Conservation (phyloP, 495 filamentous ascomycete species). For the Achaetomiella virescens region DNA sequence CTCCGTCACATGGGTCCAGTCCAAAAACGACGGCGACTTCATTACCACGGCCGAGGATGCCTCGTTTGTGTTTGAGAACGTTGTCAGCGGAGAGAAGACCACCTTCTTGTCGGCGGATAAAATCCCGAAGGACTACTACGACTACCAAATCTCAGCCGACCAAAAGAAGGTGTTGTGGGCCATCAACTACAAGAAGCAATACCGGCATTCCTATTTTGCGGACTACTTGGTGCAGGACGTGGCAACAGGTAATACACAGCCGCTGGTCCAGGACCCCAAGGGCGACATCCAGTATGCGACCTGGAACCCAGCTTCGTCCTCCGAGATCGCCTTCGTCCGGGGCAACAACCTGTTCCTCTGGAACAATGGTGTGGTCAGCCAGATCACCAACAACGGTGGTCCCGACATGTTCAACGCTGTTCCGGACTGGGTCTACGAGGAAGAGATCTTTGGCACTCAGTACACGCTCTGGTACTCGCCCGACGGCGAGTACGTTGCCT, state of each 20-base stretch:
- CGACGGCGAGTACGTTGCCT: conserved; percentile 51
- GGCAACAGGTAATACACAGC: conserved; percentile 35
- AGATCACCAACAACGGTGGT: conserved; percentile 49
- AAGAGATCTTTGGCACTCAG: conserved; percentile 50
- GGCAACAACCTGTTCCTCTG: conserved; percentile 53
- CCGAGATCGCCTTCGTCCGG: conserved; percentile 48
- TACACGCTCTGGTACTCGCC: conserved; percentile 52
- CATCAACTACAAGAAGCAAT: conserved; percentile 51
- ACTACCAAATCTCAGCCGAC: conserved; percentile 36
- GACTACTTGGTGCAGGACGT: conserved; percentile 50
- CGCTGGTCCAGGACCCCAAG: conserved; percentile 42
- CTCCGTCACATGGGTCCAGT: conserved; percentile 43
- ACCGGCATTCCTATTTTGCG: conserved; percentile 53
- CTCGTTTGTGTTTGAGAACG: conserved; percentile 44
- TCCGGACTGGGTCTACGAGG: conserved; percentile 59
- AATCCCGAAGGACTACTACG: conserved; percentile 25
- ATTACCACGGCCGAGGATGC: conserved; percentile 38
- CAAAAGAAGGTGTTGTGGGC: conserved; percentile 46
- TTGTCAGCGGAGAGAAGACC: conserved; percentile 39
- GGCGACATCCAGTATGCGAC: conserved; percentile 53
- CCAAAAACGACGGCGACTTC: conserved; percentile 41
- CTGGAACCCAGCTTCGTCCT: conserved; percentile 42
- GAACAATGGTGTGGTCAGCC: conserved; percentile 38
- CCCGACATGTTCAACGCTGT: conserved; percentile 53
- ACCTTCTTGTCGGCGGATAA: conserved; percentile 41